phyloP scores from a whole-genome alignment of 495 filamentous ascomycete species.

The Annulohypoxylon moriforme region DNA sequence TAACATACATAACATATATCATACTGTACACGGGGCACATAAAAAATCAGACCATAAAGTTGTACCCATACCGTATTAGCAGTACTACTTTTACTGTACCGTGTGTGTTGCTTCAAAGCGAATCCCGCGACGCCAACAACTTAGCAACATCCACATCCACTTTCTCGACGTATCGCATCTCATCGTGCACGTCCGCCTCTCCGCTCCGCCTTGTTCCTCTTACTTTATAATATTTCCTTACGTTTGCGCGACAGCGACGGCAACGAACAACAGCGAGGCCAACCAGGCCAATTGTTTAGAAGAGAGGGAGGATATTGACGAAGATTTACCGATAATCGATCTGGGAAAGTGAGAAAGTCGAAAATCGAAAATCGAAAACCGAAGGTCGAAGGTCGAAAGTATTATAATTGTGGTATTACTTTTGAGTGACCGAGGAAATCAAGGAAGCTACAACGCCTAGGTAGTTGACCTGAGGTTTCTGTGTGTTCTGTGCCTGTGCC shows the following conservation, averaged over 20 bases:
- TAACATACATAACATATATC: conserved; percentile 4
- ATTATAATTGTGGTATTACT: background rate
- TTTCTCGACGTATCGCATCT: conserved; percentile 31
- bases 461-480: background rate
- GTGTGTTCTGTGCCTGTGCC: background rate
- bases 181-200: conserved; percentile 38
- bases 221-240: background rate
- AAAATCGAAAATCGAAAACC: background rate
- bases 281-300: conserved; percentile 30
- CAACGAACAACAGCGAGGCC: conserved; percentile 3
- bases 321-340: background rate
- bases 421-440: background rate
- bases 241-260: conserved; percentile 28
- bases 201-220: conserved; percentile 14
- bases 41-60: conserved; percentile 18
- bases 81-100: conserved; percentile 18
- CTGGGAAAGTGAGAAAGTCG: background rate
- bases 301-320: conserved; percentile 10
- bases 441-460: background rate
- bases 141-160: conserved; percentile 19
- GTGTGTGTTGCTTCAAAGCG: conserved; percentile 9
- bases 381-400: background rate
- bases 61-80: conserved; percentile 16
- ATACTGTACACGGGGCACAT: background rate
- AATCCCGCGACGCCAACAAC: conserved; percentile 39